phyloP scores from a whole-genome alignment of 2,329 filamentous ascomycete species.

The Sordariomycetes sp. region DNA sequence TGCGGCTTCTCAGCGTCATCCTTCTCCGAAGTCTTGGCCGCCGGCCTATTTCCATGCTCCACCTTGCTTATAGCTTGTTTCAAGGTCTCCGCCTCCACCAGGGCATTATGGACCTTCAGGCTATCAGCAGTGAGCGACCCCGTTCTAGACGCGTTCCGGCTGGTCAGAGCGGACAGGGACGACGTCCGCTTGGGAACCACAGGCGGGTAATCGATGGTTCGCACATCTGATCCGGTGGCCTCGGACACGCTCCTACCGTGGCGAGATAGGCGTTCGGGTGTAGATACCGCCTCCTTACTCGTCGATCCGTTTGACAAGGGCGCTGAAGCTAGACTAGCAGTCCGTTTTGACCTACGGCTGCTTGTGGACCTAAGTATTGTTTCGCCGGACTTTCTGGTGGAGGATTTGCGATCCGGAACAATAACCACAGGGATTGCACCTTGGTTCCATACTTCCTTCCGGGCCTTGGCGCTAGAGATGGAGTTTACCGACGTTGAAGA shows the following conservation, averaged over 20 bases:
- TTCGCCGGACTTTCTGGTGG: slow-evolving; percentile 34
- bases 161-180: slow-evolving; percentile 52
- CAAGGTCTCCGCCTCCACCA: slow-evolving; percentile 8
- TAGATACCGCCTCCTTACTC: slow-evolving; percentile 28
- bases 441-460: slow-evolving; percentile 47
- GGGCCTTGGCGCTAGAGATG: slow-evolving; percentile 39
- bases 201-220: slow-evolving; percentile 51
- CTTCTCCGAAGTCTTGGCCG: background rate
- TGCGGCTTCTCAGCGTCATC: background rate
- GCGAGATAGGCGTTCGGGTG: slow-evolving; percentile 29
- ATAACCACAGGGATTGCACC: slow-evolving; percentile 54
- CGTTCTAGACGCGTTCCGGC: slow-evolving; percentile 42
- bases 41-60: background rate
- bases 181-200: slow-evolving; percentile 45
- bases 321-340: slow-evolving; percentile 39
- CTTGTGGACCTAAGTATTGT: slow-evolving; percentile 52
- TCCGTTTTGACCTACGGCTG: slow-evolving; percentile 43
- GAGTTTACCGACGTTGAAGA: slow-evolving; percentile 39
- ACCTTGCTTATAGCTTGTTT: background rate
- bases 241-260: slow-evolving; percentile 32
- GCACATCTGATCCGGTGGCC: slow-evolving; percentile 38
- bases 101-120: slow-evolving; percentile 40
- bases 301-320: slow-evolving; percentile 26
- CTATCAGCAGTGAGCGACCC: slow-evolving; percentile 49
- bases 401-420: slow-evolving; percentile 47